These are phyloP conservation scores for Sequoia sempervirens DNA, from an alignment of 75 land plant species.

Conservation along the genomic window DNA sequence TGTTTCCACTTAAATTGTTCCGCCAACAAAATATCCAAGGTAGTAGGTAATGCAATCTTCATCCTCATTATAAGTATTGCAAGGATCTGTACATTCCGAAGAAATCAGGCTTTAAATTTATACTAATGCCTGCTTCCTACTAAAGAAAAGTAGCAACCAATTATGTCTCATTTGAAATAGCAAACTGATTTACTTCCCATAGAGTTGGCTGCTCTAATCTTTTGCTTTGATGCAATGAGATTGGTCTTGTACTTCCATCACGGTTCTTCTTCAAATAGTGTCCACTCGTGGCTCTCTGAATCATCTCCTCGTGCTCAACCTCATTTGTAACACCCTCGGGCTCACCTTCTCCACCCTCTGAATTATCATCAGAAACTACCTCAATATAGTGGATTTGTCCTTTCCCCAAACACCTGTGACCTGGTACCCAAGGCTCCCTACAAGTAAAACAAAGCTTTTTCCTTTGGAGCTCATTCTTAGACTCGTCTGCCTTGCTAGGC, in stretches of 20 bases:
- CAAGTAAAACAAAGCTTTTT: too few relatives aligned
- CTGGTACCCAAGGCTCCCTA: too few relatives aligned
- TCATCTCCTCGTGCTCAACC: too few relatives aligned
- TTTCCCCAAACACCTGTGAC: too few relatives aligned
- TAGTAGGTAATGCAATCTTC: not conserved
- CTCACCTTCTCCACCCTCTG: too few relatives aligned
- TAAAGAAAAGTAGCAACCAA: not conserved
- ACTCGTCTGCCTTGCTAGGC: too few relatives aligned
- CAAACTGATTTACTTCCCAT: not conserved
- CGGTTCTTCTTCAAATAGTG: not conserved
- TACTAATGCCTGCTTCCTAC: not conserved
- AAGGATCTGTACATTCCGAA: not conserved
- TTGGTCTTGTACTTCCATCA: not conserved
- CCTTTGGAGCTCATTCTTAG: too few relatives aligned
- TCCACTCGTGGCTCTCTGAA: not conserved
- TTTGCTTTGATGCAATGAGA: not conserved
- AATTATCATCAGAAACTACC: too few relatives aligned
- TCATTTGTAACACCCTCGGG: too few relatives aligned
- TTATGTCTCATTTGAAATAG: not conserved
- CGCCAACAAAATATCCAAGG: not conserved
- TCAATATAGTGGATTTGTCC: too few relatives aligned
- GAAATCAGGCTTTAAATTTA: not conserved
- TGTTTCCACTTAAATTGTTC: not conserved
- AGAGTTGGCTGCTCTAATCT: not conserved
- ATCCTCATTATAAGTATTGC: not conserved